Evolutionary conservation across 2,329 filamentous ascomycete genomes (phyloP), one percentile per base, ranked within the genome.

Genomic region (Phyllosticta capitalensis): DNA sequence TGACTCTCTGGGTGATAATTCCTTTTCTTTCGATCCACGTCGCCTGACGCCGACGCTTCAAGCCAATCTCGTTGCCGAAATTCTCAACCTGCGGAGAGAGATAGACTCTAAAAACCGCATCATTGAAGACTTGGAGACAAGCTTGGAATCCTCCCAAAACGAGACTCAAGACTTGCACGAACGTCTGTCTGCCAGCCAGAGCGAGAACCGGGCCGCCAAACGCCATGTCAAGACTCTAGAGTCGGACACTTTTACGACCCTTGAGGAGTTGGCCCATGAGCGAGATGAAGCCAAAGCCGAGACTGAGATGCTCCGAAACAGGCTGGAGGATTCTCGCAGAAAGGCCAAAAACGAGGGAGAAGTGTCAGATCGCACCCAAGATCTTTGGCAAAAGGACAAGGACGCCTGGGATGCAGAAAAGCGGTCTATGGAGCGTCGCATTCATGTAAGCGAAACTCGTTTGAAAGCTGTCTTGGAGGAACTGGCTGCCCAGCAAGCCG

Each of bases 31-130:
- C 28, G 94, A 99, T 69, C 91, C 94, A 2, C 85, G 92, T 59
- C 84, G 94, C 45, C 96, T 99, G 69, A 99, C 94, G 0, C 94
- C 94, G 1, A 97, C 92, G 0, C 77, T 99, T 10, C 94, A 97
- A 72, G 94, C 94, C 9, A 96, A 90, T 55, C 78, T 99, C 6
- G 92, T 99, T 0, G 92, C 92, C 0, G 94, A 99, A 72, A 99
- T 99, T 63, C 78, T 99, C 48, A 84, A 86, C 1, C 76, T 99
- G 55, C 85, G 92, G 21, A 82, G 94, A 61, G 94, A 99, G 64
- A 84, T 97, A 63, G 94, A 99, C 69, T 90, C 89, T 50, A 96
- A 96, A 74, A 83, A 87, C 52, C 89, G 85, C 66, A 82, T 90
- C 57, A 96, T 99, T 58, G 92, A 96, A 69, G 85, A 83, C 57